Percentiles rank a stretch among this genome's conserved stretches.
These are phyloP conservation scores for Pleoardoris graminearum DNA, from an alignment of 2,329 filamentous ascomycete species.

Conservation along the genomic window DNA sequence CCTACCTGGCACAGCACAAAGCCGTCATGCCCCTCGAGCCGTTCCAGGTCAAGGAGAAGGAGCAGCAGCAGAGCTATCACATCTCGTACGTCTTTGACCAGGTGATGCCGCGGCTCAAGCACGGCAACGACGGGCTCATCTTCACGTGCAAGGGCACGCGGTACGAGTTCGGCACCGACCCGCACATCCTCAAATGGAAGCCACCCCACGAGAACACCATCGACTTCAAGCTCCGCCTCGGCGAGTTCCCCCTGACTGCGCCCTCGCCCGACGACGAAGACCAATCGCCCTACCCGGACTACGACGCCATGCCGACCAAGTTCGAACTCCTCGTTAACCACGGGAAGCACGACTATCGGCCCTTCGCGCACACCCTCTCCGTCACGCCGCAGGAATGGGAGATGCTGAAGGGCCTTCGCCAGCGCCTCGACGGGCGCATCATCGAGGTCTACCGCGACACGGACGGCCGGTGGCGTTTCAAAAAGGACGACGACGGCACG, in stretches of 20 bases:
- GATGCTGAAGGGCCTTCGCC: constrained; percentile 69
- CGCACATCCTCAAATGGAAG: constrained; percentile 97
- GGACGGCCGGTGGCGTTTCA: constrained; percentile 76
- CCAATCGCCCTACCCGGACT: constrained; percentile 71
- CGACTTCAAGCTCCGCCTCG: constrained; percentile 80
- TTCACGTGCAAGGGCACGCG: constrained; percentile 91
- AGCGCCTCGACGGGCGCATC: constrained; percentile 82
- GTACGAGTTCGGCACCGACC: constrained; percentile 89
- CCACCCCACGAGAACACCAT: constrained; percentile 92
- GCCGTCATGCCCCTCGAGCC: constrained; percentile 66
- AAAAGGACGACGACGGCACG: constrained; percentile 50
- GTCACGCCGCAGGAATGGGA: constrained; percentile 83
- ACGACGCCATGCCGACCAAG: constrained; percentile 71
- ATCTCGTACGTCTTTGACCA: constrained; percentile 78
- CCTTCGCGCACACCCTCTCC: constrained; percentile 65
- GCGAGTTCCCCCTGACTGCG: constrained; percentile 70
- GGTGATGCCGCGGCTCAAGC: constrained; percentile 78
- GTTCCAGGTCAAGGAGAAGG: constrained; percentile 85
- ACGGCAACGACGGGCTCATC: constrained; percentile 95
- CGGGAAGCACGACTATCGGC: constrained; percentile 66
- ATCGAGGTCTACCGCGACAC: constrained; percentile 87
- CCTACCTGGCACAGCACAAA: constrained; percentile 54
- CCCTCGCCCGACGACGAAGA: constrained; percentile 63
- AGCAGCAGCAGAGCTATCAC: constrained; percentile 85
- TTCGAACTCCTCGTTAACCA: constrained; percentile 72